A percentile compares a stretch with the other conserved stretches of the same genome.
phyloP scores from a whole-genome alignment of 768 basidiomycete species.

The Mycena filopes region DNA sequence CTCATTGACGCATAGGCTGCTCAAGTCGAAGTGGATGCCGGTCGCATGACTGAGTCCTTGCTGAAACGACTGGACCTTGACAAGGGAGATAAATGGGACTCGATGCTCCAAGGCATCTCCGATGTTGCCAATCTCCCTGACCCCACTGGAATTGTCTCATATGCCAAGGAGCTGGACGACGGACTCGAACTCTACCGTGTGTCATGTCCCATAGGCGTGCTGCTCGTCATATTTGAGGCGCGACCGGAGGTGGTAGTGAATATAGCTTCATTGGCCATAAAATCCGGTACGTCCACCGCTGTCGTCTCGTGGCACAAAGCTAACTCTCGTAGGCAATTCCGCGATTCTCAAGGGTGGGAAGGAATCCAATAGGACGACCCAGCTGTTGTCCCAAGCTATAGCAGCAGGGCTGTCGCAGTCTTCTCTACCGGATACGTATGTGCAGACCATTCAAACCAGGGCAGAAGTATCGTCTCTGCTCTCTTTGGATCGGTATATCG shows the following conservation, averaged over 20 bases:
- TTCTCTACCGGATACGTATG: constrained; percentile 78
- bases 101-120: constrained; percentile 89
- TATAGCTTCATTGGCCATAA: constrained; percentile 95
- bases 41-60: constrained; percentile 84
- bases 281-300: constrained; percentile 75
- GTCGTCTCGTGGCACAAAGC: neutral
- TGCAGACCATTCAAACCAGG: constrained; percentile 92
- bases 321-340: constrained; percentile 77
- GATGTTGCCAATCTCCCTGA: constrained; percentile 90
- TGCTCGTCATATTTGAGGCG: constrained; percentile 97
- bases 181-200: constrained; percentile 90
- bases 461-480: constrained; percentile 91
- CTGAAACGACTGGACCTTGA: constrained; percentile 87
- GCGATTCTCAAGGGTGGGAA: constrained; percentile 98
- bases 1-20: constrained; percentile 67
- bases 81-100: constrained; percentile 89
- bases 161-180: constrained; percentile 91
- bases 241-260: constrained; percentile 98
- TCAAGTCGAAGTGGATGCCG: constrained; percentile 79
- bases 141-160: constrained; percentile 87
- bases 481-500: constrained; percentile 90
- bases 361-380: constrained; percentile 87
- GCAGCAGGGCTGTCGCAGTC: constrained; percentile 80
- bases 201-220: constrained; percentile 95
- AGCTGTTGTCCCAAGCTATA: constrained; percentile 83